Base-by-base conservation (phyloP, 2,329 filamentous ascomycete genomes). In the Allantophomopsis cytisporea region DNA sequence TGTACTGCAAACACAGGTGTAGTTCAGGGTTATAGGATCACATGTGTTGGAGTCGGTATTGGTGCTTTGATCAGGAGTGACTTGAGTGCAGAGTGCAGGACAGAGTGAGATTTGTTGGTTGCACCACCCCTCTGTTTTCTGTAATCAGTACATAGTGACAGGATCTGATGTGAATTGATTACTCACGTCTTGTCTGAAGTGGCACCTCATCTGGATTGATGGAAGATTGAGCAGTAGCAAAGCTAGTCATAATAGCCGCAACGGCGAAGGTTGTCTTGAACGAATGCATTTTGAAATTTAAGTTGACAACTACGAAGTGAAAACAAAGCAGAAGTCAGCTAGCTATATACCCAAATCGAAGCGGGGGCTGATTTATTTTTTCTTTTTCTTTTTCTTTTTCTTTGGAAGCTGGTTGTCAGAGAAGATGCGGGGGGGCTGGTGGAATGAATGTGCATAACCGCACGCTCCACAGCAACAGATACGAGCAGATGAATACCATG, bases 21-120 rank as follows among this genome's bases (percentile, higher is more conserved):
- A 89, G n/a, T 63, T 68, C 37, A 89, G 68, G 15, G 65, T 62
- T 38, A 67, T 53, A 37, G 79, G 51, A 54, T 86, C 69, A 56
- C 83, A 89, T 7, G 66, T 66, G 62, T 89, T 88, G 45, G 64
- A 58, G 35, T 65, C 45, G 21, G 70, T 73, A 35, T 62, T 67
- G 3, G 49, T 45, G 12, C 47, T 45, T 31, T 39, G 38, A 16
- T 56, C 69, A 8, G 23, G 4, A 54, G 47, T 65, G 57, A 52
- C 68, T 57, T 86, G 78, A 38, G 73, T 60, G 68, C 83, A 88
- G 60, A 88, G 83, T 47, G 78, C 60, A 11, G 80, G 82, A 61
- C 83, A 88, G 39, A 72, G 68, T 49, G 66, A 65, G 47, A 53
- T 63, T 60, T 87, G 75, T 47, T 68, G 65, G 18, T 57, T 43